phyloP scores from a whole-genome alignment of 179 eudicot genomes.

The Monotropa hypopitys region DNA sequence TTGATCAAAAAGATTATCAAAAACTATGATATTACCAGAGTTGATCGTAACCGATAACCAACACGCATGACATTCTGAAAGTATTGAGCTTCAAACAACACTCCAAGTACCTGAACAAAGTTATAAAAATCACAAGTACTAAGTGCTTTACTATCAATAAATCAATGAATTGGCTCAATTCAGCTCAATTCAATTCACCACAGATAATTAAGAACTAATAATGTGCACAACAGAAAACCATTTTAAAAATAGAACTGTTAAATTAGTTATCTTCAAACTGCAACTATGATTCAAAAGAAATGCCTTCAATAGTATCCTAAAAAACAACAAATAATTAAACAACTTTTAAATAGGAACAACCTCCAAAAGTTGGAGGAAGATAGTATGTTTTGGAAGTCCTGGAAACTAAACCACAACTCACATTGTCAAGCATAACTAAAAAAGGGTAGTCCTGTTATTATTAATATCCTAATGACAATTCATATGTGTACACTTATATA shows the following conservation, averaged over 20 bases:
- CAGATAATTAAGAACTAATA: not conserved
- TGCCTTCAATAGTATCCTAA: not conserved
- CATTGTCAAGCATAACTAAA: not conserved
- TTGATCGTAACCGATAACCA: conserved; percentile 63
- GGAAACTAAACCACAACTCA: not conserved
- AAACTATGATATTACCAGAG: conserved; percentile 38
- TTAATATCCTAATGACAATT: not conserved
- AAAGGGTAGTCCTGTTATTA: not conserved
- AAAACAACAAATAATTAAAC: not conserved
- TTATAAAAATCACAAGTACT: not conserved
- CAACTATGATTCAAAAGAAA: not conserved
- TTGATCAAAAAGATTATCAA: not conserved
- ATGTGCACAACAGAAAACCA: not conserved
- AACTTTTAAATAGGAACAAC: not conserved
- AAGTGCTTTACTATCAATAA: not conserved
- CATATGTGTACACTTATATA: not conserved
- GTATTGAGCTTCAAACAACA: conserved; percentile 71
- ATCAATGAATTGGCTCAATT: not conserved
- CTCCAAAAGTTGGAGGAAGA: not conserved
- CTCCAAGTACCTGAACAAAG: conserved; percentile 52
- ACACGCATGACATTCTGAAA: conserved; percentile 90
- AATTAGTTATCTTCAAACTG: not conserved
- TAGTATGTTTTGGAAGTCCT: not conserved
- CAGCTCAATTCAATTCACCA: not conserved
- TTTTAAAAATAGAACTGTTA: not conserved